Evolutionary conservation across 75 land plant genomes (phyloP), one percentile per base, ranked within the genome.

Genomic region (Isoetes taiwanensis): DNA sequence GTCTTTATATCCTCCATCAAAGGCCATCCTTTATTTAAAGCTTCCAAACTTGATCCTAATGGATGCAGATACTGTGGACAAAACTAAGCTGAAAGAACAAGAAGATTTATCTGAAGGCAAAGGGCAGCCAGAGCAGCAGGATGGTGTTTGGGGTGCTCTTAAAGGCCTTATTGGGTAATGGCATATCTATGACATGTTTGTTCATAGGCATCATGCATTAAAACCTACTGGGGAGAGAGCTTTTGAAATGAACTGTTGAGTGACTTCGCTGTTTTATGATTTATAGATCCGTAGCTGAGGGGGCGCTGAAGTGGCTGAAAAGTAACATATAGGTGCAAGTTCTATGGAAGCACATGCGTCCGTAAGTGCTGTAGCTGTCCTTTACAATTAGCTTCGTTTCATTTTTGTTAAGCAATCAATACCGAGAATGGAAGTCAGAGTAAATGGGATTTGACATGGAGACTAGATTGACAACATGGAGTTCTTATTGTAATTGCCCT

Each of bases 111-210:
- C 41, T 14, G 35, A 29, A 20, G 33, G 43, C 46, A 38, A 30
- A 9, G 2, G 34, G 19, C n/a, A 69, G 66, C 27, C 40, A 20
- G 39, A 53, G 23, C 63, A 52, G 23, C 30, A 33, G 27, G 70
- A 52, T 30, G 74, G 74, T 38, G 21, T 71, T 14, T 65, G 62
- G 69, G 69, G 69, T 14, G 58, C 67, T 16, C 48, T 65, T 19
- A 64, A 64, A 50, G 41, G 43, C 32, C 38, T 64, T 50, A 64
- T 50, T 52, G 74, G 74, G 74, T 71, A 65, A 66, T 56, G 10
- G 3, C 2, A 34, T 3, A 14, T 11, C 54, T 41, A 23, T 54
- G 25, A 28, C 3, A 4, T 23, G 4, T 24, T 6, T 16, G 30
- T 24, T 54, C 27, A 12, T 54, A 28, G 56, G 5, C 3, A 6